phyloP scores from a whole-genome alignment of 768 basidiomycete species.

The Cantharellus anzutake region DNA sequence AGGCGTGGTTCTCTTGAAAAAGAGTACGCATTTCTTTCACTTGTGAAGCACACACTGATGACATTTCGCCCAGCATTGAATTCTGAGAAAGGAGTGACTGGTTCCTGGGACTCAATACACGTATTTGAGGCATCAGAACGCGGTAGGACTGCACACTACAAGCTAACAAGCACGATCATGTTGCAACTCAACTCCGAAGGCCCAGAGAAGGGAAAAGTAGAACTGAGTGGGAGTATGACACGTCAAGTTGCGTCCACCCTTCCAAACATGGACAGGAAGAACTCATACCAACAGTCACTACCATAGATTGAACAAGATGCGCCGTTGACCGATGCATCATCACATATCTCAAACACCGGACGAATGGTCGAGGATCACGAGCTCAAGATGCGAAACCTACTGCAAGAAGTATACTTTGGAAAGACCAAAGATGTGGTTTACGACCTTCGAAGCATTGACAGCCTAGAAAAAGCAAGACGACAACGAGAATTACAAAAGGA shows the following conservation, averaged over 20 bases:
- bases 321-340: conserved; percentile 55
- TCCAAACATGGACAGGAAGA: neutral
- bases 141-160: conserved; percentile 86
- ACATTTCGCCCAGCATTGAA: conserved; percentile 15
- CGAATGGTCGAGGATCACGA: conserved; percentile 98
- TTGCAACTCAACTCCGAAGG: conserved; percentile 44
- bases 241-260: conserved; percentile 42
- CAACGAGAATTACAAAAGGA: conserved; percentile 83
- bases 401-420: conserved; percentile 91
- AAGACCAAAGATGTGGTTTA: conserved; percentile 93
- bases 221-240: conserved; percentile 91
- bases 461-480: conserved; percentile 60
- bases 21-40: conserved; percentile 32
- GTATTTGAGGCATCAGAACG: conserved; percentile 92
- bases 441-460: conserved; percentile 74
- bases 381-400: conserved; percentile 91
- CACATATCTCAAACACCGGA: conserved; percentile 89
- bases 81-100: conserved; percentile 35
- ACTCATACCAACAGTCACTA: neutral
- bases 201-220: conserved; percentile 33
- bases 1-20: conserved; percentile 90
- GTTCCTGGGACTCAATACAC: conserved; percentile 96
- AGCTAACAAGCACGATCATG: conserved; percentile 94
- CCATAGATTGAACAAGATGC: conserved; percentile 69
- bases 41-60: neutral